phyloP scores from a whole-genome alignment of 768 basidiomycete genomes.

The Amyloporia xantha region DNA sequence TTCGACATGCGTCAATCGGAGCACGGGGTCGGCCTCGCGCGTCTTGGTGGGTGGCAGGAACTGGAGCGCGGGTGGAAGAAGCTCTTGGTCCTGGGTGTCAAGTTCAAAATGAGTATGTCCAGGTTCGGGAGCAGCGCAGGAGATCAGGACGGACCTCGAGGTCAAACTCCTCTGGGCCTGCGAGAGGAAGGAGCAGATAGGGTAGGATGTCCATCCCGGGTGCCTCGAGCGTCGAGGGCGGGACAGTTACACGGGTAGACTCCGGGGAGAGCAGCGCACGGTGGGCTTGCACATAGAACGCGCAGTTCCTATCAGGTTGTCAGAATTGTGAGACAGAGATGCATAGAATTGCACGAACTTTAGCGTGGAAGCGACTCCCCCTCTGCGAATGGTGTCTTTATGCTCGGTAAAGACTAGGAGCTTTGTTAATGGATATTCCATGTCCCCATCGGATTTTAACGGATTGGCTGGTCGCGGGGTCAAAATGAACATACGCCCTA shows the following conservation, averaged over 20 bases:
- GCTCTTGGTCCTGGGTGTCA: slow-evolving; percentile 92
- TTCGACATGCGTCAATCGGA: slow-evolving; percentile 84
- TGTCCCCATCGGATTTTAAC: slow-evolving; percentile 33
- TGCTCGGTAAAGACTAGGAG: slow-evolving; percentile 88
- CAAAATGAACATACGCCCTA: slow-evolving; percentile 76
- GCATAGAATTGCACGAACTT: slow-evolving; percentile 46
- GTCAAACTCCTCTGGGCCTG: slow-evolving; percentile 93
- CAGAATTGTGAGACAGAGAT: no score
- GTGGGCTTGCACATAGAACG: slow-evolving; percentile 64
- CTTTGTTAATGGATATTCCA: slow-evolving; percentile 81
- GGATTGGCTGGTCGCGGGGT: slow-evolving; percentile 53
- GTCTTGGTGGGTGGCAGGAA: slow-evolving; percentile 81
- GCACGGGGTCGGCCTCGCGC: slow-evolving; percentile 69
- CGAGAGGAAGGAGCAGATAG: slow-evolving; percentile 81
- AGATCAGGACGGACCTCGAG: slow-evolving; percentile 57
- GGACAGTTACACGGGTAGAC: slow-evolving; percentile 43
- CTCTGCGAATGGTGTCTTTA: slow-evolving; percentile 74
- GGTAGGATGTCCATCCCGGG: slow-evolving; percentile 83
- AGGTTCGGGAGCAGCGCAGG: not conserved
- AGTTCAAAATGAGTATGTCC: not conserved
- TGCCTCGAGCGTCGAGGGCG: slow-evolving; percentile 49
- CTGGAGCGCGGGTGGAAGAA: slow-evolving; percentile 76
- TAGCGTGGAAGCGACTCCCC: slow-evolving; percentile 80
- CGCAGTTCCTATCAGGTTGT: slow-evolving; percentile 84
- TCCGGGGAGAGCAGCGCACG: slow-evolving; percentile 67